These are phyloP conservation scores for Sergeia podlipaevii DNA, from an alignment of 208 protist species.

Conservation along the genomic window DNA sequence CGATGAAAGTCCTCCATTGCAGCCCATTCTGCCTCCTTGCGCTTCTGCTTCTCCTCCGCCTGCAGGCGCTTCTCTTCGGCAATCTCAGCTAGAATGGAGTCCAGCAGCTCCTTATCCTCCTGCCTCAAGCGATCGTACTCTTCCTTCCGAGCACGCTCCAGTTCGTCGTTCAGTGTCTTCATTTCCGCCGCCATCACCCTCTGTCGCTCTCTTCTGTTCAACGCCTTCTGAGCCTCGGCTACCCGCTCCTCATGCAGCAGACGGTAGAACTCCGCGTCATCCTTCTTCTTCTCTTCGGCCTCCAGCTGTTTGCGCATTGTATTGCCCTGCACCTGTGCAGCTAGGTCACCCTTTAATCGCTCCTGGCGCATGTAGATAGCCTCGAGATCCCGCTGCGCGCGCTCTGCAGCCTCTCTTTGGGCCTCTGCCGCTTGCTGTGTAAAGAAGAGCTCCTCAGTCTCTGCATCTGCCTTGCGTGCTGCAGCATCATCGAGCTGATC, in stretches of 20 bases:
- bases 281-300: constrained; percentile 29
- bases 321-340: constrained; percentile 71
- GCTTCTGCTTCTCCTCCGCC: constrained; percentile 27
- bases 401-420: constrained; percentile 51
- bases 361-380: constrained; percentile 31
- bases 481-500: constrained; percentile 54
- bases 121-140: constrained; percentile 65
- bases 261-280: constrained; percentile 63
- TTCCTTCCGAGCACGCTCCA: constrained; percentile 59
- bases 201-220: constrained; percentile 23
- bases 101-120: constrained; percentile 69
- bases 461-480: constrained; percentile 32
- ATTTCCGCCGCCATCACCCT: constrained; percentile 58
- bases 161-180: constrained; percentile 59
- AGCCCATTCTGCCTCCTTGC: constrained; percentile 21
- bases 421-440: constrained; percentile 68
- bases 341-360: constrained; percentile 50
- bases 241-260: constrained; percentile 66
- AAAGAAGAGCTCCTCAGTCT: constrained; percentile 59
- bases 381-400: constrained; percentile 64
- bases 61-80: constrained; percentile 43
- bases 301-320: constrained; percentile 26
- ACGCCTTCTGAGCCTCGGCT: constrained; percentile 36
- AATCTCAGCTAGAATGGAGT: constrained; percentile 48
- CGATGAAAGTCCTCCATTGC: constrained; percentile 45